Evolutionary conservation across 2,329 filamentous ascomycete genomes (phyloP), one percentile per base, ranked within the genome.

Genomic region (Trichoderma hamatum): DNA sequence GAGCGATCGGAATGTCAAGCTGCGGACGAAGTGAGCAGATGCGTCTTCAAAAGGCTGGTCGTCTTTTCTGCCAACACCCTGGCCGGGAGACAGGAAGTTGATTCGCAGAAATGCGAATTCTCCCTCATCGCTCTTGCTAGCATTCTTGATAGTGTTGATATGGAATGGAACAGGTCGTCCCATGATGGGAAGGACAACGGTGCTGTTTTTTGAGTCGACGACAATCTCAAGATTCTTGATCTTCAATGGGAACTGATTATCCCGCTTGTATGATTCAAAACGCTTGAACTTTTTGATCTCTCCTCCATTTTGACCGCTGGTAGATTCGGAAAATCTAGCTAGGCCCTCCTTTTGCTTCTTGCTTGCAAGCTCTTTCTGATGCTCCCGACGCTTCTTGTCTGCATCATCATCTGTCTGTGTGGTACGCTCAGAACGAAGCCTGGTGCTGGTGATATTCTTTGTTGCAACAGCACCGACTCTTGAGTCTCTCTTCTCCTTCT

Each of bases 271-370:
- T 0, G 96, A 99, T 80, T 99, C 96, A 77, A 98, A 99, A 68
- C 94, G 92, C 84, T 98, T 98, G 85, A 99, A 98, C 82, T 95
- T 97, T 85, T 98, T 98, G 79, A 96, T 91, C 73, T 96, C 91
- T n/a, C 90, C 90, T 39, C 95, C 96, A 76, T 97, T 96, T 72
- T 95, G 86, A 69, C 91, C 93, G 69, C 90, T 91, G 0, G 92
- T 94, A 0, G 92, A 92, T 76, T 97, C 93, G 52, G 93, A 89
- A 78, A 96, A 99, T 72, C 93, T 88, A 21, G 90, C 91, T 28
- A 97, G 81, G 64, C 96, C 96, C 75, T 97, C 92, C 74, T 90
- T 90, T 75, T 97, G 94, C 82, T 97, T 98, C 84, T 95, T 97
- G 19, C 84, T 75, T 6, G 94, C 92, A 21, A 90, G 86, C 77